Base-by-base conservation (phyloP, 1,284 basidiomycete species). In the Gomphus sp. region DNA sequence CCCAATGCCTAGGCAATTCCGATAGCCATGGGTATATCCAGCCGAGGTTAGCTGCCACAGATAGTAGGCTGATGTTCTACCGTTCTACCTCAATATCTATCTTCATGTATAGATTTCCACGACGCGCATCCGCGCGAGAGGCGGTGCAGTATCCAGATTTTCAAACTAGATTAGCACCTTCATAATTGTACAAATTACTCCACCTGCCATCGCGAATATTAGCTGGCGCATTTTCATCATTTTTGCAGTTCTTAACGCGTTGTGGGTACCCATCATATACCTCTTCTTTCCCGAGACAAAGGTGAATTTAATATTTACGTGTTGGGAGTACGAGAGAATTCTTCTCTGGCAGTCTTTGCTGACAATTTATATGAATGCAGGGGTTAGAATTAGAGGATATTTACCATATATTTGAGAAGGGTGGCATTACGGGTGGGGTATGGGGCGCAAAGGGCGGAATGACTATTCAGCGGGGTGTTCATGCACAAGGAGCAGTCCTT, bases 121-220 rank as follows among this genome's bases (percentile, higher is more conserved):
- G 1, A 72, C 72, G 16, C 67, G 72, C 14, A 74, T 73, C 34
- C 70, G 72, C 25, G 68, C 72, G 2, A 65, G 71, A 18, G 71
- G 71, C 2, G 69, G 70, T 28, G 68, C 73, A 11, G 71, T 76
- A 41, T 71, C 72, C 72, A 53, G 73, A 73, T 64, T 72, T 72
- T 12, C 12, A 64, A 75, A 72, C 55, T 76, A 74, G 74, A 72
- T 75, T 70, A 74, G 73, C 62, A 71, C 73, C 57, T 77, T 77
- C 63, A 71, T 74, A 9, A 74, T 80, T 36, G 77, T 80, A 18
- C 70, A 76, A 62, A 76, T 80, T 67, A 77, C 73, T 4, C 77
- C 75, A 7, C 72, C 73, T 4, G 78, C 77, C 0, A 75, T 80
- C 57, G 70, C 72, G n/a, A 78, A 79, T 65, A 80, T 80, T 56